Conservation (phyloP, 139 green algal genomes). For the Chlamydomonas eustigma region DNA sequence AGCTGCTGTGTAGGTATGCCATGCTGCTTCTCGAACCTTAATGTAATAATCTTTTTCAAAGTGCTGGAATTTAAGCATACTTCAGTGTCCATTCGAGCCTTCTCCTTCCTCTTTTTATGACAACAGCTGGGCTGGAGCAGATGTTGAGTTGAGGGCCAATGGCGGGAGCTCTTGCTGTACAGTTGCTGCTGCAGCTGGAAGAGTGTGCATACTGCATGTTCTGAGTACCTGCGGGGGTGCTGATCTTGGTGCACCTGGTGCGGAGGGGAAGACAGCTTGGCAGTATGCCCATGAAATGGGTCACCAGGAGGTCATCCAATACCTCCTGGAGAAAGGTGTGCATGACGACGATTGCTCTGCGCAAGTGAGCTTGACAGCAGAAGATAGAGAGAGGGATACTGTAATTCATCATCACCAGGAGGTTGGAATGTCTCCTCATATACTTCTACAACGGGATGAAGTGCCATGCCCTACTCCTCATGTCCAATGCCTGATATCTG, state of each 20-base stretch:
- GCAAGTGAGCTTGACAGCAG: not conserved
- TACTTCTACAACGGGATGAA: not conserved
- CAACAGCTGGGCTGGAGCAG: not conserved
- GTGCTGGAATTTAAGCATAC: too few species aligned
- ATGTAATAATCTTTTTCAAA: too few species aligned
- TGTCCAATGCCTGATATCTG: not conserved
- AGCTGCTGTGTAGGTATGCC: not conserved
- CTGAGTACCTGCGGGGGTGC: not conserved
- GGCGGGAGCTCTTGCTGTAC: not conserved
- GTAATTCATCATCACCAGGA: not conserved
- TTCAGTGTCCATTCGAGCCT: too few species aligned
- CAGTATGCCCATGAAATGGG: not conserved
- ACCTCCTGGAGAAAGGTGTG: not conserved
- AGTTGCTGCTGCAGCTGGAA: not conserved
- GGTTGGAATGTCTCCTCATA: not conserved
- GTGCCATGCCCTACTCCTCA: not conserved
- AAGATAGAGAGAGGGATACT: not conserved
- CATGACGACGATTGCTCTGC: not conserved
- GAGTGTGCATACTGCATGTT: not conserved
- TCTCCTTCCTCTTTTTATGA: too few species aligned
- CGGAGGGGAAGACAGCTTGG: not conserved
- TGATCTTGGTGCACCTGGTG: not conserved
- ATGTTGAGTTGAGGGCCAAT: not conserved
- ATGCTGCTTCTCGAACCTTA: too few species aligned
- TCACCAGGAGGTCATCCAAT: not conserved